Conservation (phyloP, 805 yeast species). For the Candida chilensis region DNA sequence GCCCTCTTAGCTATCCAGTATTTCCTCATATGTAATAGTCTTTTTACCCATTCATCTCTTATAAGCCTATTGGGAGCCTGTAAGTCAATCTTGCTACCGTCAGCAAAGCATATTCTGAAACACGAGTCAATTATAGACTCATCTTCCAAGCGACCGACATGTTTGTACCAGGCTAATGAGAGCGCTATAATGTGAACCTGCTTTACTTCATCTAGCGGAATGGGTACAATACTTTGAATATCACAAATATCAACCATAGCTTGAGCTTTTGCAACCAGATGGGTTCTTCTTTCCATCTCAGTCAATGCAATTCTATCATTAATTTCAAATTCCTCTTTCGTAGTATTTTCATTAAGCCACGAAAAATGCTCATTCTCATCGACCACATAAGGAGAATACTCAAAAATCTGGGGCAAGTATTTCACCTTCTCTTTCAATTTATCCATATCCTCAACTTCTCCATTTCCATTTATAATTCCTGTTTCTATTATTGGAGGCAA, state of each 20-base stretch:
- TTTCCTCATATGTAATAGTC: slow-evolving; percentile 27
- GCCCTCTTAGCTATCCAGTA: slow-evolving; percentile 53
- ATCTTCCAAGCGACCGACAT: slow-evolving; percentile 11
- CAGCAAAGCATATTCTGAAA: slow-evolving; percentile 41
- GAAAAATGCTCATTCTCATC: slow-evolving; percentile 40
- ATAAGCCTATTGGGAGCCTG: slow-evolving; percentile 41
- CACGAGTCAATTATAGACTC: slow-evolving; percentile 18
- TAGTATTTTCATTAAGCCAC: slow-evolving; percentile 44
- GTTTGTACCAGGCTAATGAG: slow-evolving; percentile 20
- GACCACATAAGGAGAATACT: slow-evolving; percentile 45
- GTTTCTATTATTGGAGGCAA: slow-evolving; percentile 50
- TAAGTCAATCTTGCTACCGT: slow-evolving; percentile 37
- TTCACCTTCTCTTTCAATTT: slow-evolving; percentile 8
- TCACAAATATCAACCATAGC: slow-evolving; percentile 53
- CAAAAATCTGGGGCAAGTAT: slow-evolving; percentile 25
- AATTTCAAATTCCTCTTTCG: slow-evolving; percentile 28
- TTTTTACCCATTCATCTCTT: slow-evolving; percentile 60
- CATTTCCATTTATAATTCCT: slow-evolving; percentile 4
- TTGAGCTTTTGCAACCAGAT: slow-evolving; percentile 45
- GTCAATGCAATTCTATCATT: slow-evolving; percentile 52
- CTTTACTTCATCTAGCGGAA: slow-evolving; percentile 12
- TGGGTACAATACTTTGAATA: slow-evolving; percentile 27
- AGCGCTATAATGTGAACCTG: slow-evolving; percentile 15
- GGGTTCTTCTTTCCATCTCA: slow-evolving; percentile 56
- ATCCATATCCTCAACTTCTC: slow-evolving; percentile 14